These are phyloP conservation scores for Hypholoma sublateritium DNA, from an alignment of 768 basidiomycete species.

Conservation along the genomic window DNA sequence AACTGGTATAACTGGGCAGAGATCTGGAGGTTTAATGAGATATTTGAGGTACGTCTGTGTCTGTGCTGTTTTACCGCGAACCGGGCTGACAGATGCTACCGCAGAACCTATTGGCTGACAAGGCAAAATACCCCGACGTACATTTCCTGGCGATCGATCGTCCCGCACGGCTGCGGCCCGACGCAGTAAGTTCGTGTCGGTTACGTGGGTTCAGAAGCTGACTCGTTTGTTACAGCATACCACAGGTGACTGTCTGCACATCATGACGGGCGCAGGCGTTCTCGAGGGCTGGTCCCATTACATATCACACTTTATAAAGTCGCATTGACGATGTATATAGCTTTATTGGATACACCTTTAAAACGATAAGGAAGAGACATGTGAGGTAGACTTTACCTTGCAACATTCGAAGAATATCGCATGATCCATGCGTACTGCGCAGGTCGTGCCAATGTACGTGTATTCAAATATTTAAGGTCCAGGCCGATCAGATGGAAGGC, in stretches of 20 bases:
- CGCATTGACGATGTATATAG: too few relatives aligned
- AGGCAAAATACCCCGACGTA: conserved; percentile 47
- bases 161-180: conserved; percentile 62
- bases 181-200: conserved; percentile 46
- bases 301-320: conserved; percentile 42
- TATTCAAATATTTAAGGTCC: too few relatives aligned
- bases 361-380: too few relatives aligned
- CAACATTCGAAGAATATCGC: too few relatives aligned
- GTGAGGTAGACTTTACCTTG: too few relatives aligned
- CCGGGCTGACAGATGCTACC: conserved; percentile 5
- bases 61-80: neutral
- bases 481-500: too few relatives aligned
- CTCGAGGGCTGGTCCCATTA: conserved; percentile 52
- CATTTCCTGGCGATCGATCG: conserved; percentile 61
- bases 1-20: conserved; percentile 67
- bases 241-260: conserved; percentile 45
- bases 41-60: conserved; percentile 50
- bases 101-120: conserved; percentile 40
- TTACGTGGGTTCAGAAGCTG: neutral
- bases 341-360: too few relatives aligned
- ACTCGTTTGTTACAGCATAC: conserved; percentile 3
- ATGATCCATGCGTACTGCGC: too few relatives aligned
- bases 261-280: conserved; percentile 48
- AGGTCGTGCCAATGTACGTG: too few relatives aligned
- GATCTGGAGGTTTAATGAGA: conserved; percentile 56